A percentile compares a stretch with the other conserved stretches of the same genome.
Conservation (phyloP, 768 basidiomycete species). For the Clitopilus passeckerianus region DNA sequence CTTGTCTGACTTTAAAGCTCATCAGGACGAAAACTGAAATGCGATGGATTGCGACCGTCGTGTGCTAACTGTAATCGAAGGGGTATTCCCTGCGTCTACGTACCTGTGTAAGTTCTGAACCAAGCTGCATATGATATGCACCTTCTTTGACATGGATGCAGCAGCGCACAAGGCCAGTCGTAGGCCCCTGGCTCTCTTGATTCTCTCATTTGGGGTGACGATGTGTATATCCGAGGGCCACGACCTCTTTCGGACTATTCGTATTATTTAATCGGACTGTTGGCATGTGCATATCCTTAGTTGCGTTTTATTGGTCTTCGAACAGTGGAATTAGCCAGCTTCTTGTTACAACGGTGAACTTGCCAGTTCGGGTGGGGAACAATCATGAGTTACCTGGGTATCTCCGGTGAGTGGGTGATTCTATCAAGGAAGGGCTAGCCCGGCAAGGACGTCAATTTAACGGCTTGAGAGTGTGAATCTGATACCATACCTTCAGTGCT, state of each 20-base stretch:
- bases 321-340: background rate
- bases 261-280: background rate
- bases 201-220: background rate
- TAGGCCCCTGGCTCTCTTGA: background rate
- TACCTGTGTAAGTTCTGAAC: conserved; percentile 54
- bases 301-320: background rate
- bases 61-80: conserved; percentile 66
- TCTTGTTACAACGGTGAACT: background rate
- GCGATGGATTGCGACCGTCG: conserved; percentile 58
- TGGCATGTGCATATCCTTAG: background rate
- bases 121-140: background rate
- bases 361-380: background rate
- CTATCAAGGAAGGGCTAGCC: background rate
- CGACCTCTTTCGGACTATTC: too few species aligned
- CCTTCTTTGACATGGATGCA: conserved; percentile 18
- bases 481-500: background rate
- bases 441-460: too few species aligned
- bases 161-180: conserved; percentile 15
- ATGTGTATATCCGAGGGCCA: background rate
- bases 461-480: too few species aligned
- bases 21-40: conserved; percentile 67
- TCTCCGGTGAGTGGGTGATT: background rate
- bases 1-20: background rate
- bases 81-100: conserved; percentile 52
- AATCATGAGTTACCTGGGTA: background rate